A percentile compares a stretch with the other conserved stretches of the same genome.
These are phyloP conservation scores for Emergomyces orientalis DNA, from an alignment of 2,329 filamentous ascomycete species.

Conservation along the genomic window DNA sequence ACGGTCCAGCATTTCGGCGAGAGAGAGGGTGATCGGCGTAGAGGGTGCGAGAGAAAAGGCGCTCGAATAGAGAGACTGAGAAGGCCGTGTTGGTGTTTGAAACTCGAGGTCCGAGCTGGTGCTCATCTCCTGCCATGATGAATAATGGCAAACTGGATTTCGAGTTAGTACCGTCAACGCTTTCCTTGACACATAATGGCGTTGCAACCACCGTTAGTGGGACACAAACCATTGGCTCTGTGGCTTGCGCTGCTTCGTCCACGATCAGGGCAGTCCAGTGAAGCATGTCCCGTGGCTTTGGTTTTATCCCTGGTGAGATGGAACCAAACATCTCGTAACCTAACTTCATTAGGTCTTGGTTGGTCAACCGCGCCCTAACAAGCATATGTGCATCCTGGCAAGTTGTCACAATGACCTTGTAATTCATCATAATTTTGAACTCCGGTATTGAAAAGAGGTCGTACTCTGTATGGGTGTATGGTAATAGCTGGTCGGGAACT, in stretches of 20 bases:
- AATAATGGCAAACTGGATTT: slow-evolving; percentile 27
- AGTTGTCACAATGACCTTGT: slow-evolving; percentile 37
- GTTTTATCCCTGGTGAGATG: slow-evolving; percentile 15
- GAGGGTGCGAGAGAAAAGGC: slow-evolving; percentile 30
- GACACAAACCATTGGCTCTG: slow-evolving; percentile 35
- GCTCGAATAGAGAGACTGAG: slow-evolving; percentile 34
- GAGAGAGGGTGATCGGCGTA: slow-evolving; percentile 36
- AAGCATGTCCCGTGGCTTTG: slow-evolving; percentile 18
- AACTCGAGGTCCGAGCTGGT: slow-evolving; percentile 36
- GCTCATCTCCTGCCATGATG: slow-evolving; percentile 40
- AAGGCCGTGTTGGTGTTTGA: slow-evolving; percentile 27
- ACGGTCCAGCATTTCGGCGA: slow-evolving; percentile 19
- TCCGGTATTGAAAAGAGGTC: slow-evolving; percentile 36
- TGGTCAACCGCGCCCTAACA: slow-evolving; percentile 35
- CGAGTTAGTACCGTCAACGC: not conserved
- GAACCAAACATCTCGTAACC: slow-evolving; percentile 30
- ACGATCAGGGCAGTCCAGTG: slow-evolving; percentile 39
- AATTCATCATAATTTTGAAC: slow-evolving; percentile 32
- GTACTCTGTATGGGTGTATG: slow-evolving; percentile 32
- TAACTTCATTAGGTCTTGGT: slow-evolving; percentile 32
- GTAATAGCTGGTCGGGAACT: slow-evolving; percentile 32
- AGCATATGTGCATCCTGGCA: slow-evolving; percentile 36
- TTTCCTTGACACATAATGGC: slow-evolving; percentile 19
- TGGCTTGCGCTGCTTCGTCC: slow-evolving; percentile 41
- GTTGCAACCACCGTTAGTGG: slow-evolving; percentile 35